These are phyloP conservation scores for Clarireedia sp. DNA, from an alignment of 2,329 filamentous ascomycete species.

Conservation along the genomic window DNA sequence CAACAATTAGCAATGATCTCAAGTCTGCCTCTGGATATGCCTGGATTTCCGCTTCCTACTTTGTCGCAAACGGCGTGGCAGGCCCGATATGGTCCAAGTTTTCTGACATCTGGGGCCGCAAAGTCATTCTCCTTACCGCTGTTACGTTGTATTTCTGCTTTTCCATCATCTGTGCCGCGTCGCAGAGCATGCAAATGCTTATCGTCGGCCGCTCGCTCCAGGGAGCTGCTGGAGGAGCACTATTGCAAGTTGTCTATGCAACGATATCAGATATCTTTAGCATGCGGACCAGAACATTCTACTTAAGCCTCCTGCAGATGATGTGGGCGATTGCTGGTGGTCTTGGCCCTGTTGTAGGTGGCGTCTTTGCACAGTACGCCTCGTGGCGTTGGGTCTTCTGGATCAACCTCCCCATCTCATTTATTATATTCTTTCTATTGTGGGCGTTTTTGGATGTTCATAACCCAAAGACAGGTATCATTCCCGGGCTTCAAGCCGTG, in stretches of 20 bases:
- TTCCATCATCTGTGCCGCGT: constrained; percentile 48
- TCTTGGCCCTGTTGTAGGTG: constrained; percentile 44
- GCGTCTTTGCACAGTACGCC: background rate
- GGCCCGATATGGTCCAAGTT: constrained; percentile 29
- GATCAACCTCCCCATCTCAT: constrained; percentile 38
- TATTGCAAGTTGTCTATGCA: background rate
- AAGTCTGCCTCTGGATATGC: constrained; percentile 40
- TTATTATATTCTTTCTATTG: constrained; percentile 42
- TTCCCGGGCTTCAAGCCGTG: constrained; percentile 49
- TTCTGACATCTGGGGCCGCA: constrained; percentile 5
- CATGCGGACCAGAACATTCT: constrained; percentile 47
- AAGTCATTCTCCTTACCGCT: background rate
- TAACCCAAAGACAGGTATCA: constrained; percentile 49
- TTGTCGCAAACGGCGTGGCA: constrained; percentile 42
- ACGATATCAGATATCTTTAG: constrained; percentile 50
- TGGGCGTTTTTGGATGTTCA: constrained; percentile 57
- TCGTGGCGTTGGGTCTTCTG: constrained; percentile 34
- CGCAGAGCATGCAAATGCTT: constrained; percentile 52
- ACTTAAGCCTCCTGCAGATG: constrained; percentile 51
- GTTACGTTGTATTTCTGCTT: constrained; percentile 8
- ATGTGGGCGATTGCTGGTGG: constrained; percentile 55
- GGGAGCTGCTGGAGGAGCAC: constrained; percentile 49
- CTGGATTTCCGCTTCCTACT: constrained; percentile 45
- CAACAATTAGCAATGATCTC: constrained; percentile 32
- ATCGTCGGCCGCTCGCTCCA: constrained; percentile 56